phyloP scores from a whole-genome alignment of 2,329 filamentous ascomycete genomes.

The Fusarium odoratissimum region DNA sequence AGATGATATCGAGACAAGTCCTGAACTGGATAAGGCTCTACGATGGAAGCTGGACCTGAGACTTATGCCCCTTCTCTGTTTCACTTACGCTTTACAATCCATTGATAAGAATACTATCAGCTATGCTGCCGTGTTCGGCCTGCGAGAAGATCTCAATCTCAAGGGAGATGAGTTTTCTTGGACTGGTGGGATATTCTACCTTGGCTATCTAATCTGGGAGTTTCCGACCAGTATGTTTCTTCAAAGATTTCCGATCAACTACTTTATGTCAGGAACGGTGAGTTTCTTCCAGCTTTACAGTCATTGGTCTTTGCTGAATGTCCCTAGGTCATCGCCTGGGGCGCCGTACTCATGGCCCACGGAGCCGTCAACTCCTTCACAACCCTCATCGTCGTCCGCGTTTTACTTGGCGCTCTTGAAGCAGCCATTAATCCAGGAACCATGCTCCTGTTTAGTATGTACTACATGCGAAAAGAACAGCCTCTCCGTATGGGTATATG shows the following conservation, averaged over 20 bases:
- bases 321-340: conserved; percentile 18
- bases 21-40: background rate
- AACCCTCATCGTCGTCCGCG: background rate
- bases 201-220: conserved; percentile 1
- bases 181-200: conserved; percentile 2
- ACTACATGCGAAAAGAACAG: conserved; percentile 34
- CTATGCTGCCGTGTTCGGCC: conserved; percentile 8
- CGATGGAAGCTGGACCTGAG: conserved; percentile 6
- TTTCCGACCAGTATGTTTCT: conserved; percentile 11
- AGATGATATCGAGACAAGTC: background rate
- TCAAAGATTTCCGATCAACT: background rate
- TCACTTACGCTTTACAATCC: background rate
- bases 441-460: conserved; percentile 37
- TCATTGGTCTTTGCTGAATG: too few species aligned
- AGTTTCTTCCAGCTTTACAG: too few species aligned
- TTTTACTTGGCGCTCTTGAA: conserved; percentile 1
- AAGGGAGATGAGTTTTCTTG: conserved; percentile 9
- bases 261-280: conserved; percentile 17
- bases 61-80: background rate
- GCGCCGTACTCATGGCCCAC: conserved; percentile 2
- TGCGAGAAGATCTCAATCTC: background rate
- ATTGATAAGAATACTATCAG: conserved; percentile 17
- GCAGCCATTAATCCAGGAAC: conserved; percentile 17
- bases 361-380: conserved; percentile 3
- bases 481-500: conserved; percentile 37